These are phyloP conservation scores for Lasiodiplodia gonubiensis DNA, from an alignment of 2,329 filamentous ascomycete genomes.

Conservation along the genomic window DNA sequence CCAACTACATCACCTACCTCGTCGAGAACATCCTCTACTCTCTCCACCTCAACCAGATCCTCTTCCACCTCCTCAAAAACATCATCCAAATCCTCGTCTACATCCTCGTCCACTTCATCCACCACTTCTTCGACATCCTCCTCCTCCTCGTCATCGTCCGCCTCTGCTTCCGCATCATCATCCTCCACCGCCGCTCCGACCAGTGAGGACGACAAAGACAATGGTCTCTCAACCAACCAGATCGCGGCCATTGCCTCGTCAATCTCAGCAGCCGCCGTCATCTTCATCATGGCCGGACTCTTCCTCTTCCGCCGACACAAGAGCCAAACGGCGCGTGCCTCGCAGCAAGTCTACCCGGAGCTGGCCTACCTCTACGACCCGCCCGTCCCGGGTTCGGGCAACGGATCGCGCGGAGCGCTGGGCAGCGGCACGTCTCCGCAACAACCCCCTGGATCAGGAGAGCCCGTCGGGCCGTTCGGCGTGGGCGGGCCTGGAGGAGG, in stretches of 20 bases:
- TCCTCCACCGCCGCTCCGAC: slow-evolving; percentile 20
- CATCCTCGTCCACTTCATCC: slow-evolving; percentile 13
- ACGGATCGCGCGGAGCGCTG: not conserved
- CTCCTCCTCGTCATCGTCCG: slow-evolving; percentile 27
- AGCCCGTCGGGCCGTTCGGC: not conserved
- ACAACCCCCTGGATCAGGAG: not conserved
- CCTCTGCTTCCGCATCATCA: not conserved
- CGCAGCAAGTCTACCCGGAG: slow-evolving; percentile 41
- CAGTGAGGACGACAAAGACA: slow-evolving; percentile 23
- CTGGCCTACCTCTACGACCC: slow-evolving; percentile 45
- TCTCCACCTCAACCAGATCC: slow-evolving; percentile 9
- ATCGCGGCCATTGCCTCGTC: slow-evolving; percentile 45
- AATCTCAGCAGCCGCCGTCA: slow-evolving; percentile 40
- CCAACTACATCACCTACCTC: not conserved
- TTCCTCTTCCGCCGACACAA: slow-evolving; percentile 40
- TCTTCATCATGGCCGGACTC: slow-evolving; percentile 42
- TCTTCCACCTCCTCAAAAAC: slow-evolving; percentile 2
- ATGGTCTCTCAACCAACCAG: slow-evolving; percentile 37
- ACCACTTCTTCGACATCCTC: not conserved
- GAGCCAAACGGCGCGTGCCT: slow-evolving; percentile 31
- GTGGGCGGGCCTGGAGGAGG: not conserved
- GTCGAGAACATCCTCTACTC: not conserved
- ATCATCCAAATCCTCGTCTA: slow-evolving; percentile 10
- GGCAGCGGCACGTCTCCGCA: not conserved
- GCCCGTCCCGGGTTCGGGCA: slow-evolving; percentile 9